These are phyloP conservation scores for Tricholoma bakamatsutake DNA, from an alignment of 768 basidiomycete species.

Conservation along the genomic window DNA sequence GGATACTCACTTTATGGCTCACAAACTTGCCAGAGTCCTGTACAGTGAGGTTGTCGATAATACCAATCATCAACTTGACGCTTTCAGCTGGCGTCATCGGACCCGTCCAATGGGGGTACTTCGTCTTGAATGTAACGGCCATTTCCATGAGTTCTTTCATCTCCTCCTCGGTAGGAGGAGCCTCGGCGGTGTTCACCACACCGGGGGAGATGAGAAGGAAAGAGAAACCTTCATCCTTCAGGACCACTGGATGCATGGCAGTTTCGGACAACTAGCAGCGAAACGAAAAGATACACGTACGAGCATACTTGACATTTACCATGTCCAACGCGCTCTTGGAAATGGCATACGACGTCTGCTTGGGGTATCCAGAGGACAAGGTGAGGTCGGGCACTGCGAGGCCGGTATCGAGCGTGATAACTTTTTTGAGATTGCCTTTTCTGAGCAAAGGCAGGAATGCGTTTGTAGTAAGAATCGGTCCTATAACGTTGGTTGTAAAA, in stretches of 20 bases:
- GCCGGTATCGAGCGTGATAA: slow-evolving; percentile 26
- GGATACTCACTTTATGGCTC: slow-evolving; percentile 40
- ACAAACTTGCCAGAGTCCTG: neutral
- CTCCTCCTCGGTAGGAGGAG: neutral
- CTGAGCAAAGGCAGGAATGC: slow-evolving; percentile 33
- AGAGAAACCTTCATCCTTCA: slow-evolving; percentile 25
- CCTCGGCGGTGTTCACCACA: slow-evolving; percentile 25
- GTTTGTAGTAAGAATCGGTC: slow-evolving; percentile 29
- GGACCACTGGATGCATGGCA: neutral
- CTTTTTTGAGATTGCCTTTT: slow-evolving; percentile 26
- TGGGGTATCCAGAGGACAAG: slow-evolving; percentile 7
- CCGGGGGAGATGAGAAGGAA: slow-evolving; percentile 34
- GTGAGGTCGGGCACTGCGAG: slow-evolving; percentile 23
- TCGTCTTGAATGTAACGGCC: neutral
- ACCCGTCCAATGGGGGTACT: neutral
- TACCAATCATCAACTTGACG: slow-evolving; percentile 10
- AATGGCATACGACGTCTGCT: slow-evolving; percentile 22
- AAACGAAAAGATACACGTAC: neutral
- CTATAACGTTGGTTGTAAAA: slow-evolving; percentile 30
- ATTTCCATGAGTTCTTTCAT: neutral
- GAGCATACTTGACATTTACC: slow-evolving; percentile 30
- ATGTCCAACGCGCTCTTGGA: slow-evolving; percentile 34
- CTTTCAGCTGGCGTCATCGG: neutral
- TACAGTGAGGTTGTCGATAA: slow-evolving; percentile 65
- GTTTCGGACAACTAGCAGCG: slow-evolving; percentile 6